Percentiles rank a stretch among this genome's conserved stretches.
Conservation (phyloP, 495 filamentous ascomycete genomes). For the Penicillium verhagenii region DNA sequence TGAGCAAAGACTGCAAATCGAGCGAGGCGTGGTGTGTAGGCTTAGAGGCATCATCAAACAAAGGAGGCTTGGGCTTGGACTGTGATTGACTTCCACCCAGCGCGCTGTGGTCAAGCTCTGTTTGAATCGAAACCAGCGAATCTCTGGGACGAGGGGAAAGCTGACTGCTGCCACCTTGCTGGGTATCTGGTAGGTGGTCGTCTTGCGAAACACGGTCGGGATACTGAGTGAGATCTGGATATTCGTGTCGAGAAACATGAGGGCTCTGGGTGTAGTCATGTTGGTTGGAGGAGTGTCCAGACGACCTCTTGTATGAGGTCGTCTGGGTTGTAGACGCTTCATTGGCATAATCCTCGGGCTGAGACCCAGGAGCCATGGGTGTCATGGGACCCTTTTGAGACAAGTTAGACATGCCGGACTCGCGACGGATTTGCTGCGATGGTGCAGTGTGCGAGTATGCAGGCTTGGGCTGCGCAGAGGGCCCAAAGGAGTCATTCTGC, state of each 20-base stretch:
- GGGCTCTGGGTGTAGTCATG: constrained; percentile 61
- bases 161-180: constrained; percentile 45
- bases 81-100: constrained; percentile 41
- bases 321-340: constrained; percentile 81
- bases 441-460: constrained; percentile 50
- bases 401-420: constrained; percentile 47
- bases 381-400: constrained; percentile 75
- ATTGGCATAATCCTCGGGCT: constrained; percentile 73
- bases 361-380: constrained; percentile 71
- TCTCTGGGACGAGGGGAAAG: constrained; percentile 29
- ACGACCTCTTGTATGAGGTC: constrained; percentile 74
- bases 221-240: constrained; percentile 16
- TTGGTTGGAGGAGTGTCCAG: constrained; percentile 41
- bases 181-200: constrained; percentile 47
- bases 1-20: constrained; percentile 43
- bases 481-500: constrained; percentile 50
- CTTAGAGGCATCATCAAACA: constrained; percentile 41
- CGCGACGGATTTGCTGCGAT: constrained; percentile 51
- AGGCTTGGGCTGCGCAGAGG: constrained; percentile 51
- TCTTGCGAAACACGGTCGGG: constrained; percentile 45
- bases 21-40: constrained; percentile 25
- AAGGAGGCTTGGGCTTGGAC: constrained; percentile 43
- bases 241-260: constrained; percentile 31
- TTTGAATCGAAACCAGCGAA: constrained; percentile 1
- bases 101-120: constrained; percentile 18